phyloP scores from a whole-genome alignment of 805 yeast genomes.

The Candida germanica region DNA sequence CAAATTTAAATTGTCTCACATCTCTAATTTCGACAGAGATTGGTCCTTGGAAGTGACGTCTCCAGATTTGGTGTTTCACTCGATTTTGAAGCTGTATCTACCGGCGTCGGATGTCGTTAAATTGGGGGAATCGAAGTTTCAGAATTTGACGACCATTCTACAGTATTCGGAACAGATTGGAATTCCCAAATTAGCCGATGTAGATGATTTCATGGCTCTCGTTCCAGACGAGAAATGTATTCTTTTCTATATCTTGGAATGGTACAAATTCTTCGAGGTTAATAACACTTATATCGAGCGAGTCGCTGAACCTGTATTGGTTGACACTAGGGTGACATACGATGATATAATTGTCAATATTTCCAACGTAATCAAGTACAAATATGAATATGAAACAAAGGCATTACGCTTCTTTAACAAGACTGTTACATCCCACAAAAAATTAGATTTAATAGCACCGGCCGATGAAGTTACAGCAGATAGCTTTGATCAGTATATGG shows the following conservation, averaged over 20 bases:
- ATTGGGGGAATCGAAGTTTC: slow-evolving; percentile 23
- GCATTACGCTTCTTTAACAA: slow-evolving; percentile 28
- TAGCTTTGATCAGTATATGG: no score
- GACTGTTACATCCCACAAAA: slow-evolving; percentile 13
- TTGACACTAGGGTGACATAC: slow-evolving; percentile 1
- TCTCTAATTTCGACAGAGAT: slow-evolving; percentile 50
- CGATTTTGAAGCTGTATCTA: slow-evolving; percentile 27
- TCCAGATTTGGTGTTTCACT: slow-evolving; percentile 47
- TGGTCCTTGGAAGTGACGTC: slow-evolving; percentile 50
- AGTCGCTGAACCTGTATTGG: not conserved
- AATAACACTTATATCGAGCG: slow-evolving; percentile 1
- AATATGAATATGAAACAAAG: slow-evolving; percentile 30
- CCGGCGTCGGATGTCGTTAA: slow-evolving; percentile 21
- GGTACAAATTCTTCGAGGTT: slow-evolving; percentile 47
- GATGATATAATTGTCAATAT: slow-evolving; percentile 14
- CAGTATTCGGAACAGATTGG: slow-evolving; percentile 43
- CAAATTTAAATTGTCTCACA: slow-evolving; percentile 14
- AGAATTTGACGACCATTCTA: slow-evolving; percentile 36
- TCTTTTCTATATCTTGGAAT: slow-evolving; percentile 55
- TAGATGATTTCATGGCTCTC: slow-evolving; percentile 47
- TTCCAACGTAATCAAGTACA: slow-evolving; percentile 17
- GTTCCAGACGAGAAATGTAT: slow-evolving; percentile 61
- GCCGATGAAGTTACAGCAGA: no score
- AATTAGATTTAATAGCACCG: no score
- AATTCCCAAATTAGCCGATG: slow-evolving; percentile 52